These are phyloP conservation scores for Russula virescens DNA, from an alignment of 768 basidiomycete genomes.

Conservation along the genomic window DNA sequence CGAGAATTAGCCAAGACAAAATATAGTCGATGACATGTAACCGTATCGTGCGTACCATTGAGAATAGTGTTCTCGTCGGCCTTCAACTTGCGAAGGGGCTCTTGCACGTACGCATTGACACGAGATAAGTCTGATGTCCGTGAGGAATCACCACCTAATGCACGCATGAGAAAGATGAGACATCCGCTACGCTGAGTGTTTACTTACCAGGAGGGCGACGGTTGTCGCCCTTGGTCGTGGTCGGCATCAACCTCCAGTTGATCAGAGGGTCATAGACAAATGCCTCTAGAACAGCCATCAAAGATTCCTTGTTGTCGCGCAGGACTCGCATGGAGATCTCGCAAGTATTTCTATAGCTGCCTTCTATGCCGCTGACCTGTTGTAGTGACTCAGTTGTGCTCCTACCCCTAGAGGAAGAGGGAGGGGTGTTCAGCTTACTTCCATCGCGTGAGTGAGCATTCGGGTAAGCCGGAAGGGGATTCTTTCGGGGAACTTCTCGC, in stretches of 20 bases:
- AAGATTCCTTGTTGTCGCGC: slow-evolving; percentile 95
- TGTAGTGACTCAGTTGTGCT: slow-evolving; percentile 31
- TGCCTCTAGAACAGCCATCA: slow-evolving; percentile 97
- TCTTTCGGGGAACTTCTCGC: slow-evolving; percentile 98
- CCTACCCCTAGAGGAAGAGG: too few relatives aligned
- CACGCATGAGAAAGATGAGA: slow-evolving; percentile 4
- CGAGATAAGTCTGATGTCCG: slow-evolving; percentile 58
- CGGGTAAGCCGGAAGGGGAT: slow-evolving; percentile 97
- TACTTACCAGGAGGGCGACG: slow-evolving; percentile 60
- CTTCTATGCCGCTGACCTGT: slow-evolving; percentile 95
- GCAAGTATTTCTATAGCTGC: slow-evolving; percentile 92
- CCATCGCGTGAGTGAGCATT: slow-evolving; percentile 99
- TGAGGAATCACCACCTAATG: slow-evolving; percentile 45
- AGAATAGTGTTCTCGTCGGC: slow-evolving; percentile 94
- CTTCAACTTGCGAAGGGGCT: slow-evolving; percentile 72
- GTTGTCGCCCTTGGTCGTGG: slow-evolving; percentile 72
- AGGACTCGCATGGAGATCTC: slow-evolving; percentile 97
- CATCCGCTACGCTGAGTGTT: slow-evolving; percentile 9
- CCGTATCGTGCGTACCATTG: slow-evolving; percentile 52
- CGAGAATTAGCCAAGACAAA: neutral
- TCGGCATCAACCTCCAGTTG: slow-evolving; percentile 91
- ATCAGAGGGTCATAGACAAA: slow-evolving; percentile 98
- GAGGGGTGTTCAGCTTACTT: slow-evolving; percentile 47
- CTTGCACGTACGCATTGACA: slow-evolving; percentile 70
- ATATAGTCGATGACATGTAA: too few relatives aligned